A percentile compares a stretch with the other conserved stretches of the same genome.
These are phyloP conservation scores for Bidens hawaiensis DNA, from an alignment of 140 eudicot species.

Conservation along the genomic window DNA sequence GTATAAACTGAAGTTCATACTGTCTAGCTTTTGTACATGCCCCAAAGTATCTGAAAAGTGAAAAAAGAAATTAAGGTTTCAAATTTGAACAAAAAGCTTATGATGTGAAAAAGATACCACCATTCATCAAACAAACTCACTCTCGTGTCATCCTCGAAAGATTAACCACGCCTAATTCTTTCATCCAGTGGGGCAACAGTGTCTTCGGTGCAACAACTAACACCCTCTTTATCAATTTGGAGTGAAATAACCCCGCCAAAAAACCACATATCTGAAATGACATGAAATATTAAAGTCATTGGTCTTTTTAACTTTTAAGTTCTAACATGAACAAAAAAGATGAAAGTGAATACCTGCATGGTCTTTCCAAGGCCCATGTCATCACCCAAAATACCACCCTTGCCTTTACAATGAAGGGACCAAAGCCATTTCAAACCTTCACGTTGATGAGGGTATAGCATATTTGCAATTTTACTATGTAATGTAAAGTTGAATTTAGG, in stretches of 20 bases:
- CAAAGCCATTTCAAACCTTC: conserved; percentile 98
- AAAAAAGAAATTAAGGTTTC: neutral
- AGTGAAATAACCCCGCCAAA: conserved; percentile 77
- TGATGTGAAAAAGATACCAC: neutral
- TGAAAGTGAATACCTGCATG: conserved; percentile 66
- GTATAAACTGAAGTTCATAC: conserved; percentile 84
- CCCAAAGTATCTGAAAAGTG: conserved; percentile 60
- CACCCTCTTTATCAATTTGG: conserved; percentile 65
- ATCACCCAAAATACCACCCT: conserved; percentile 97
- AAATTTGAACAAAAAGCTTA: neutral
- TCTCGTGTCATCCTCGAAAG: conserved; percentile 70
- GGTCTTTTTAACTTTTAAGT: neutral
- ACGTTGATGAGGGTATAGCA: conserved; percentile 95
- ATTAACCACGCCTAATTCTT: conserved; percentile 79
- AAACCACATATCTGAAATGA: conserved; percentile 73
- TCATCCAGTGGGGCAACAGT: conserved; percentile 85
- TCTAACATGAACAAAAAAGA: neutral
- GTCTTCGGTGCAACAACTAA: conserved; percentile 94
- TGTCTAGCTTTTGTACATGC: conserved; percentile 68
- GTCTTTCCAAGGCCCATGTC: conserved; percentile 99
- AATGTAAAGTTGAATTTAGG: conserved; percentile 47
- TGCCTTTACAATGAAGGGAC: conserved; percentile 93
- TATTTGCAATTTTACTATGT: conserved; percentile 57
- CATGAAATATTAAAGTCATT: neutral
- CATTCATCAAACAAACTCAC: conserved; percentile 40